phyloP scores from a whole-genome alignment of 345 rosid genomes.

The Gossypium mustelinum region DNA sequence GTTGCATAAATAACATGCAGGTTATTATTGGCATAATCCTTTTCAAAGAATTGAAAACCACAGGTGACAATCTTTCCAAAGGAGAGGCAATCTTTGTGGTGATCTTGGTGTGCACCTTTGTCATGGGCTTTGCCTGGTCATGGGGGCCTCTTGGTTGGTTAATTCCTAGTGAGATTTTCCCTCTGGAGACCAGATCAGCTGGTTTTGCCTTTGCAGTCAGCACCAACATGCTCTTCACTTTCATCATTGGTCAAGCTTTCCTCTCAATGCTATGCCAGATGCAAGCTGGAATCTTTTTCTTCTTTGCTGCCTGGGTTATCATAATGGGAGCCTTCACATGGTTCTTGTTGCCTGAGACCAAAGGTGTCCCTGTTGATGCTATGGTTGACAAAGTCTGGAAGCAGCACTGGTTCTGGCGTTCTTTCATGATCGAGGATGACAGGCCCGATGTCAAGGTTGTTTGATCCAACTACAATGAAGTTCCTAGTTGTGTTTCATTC shows the following conservation, averaged over 20 bases:
- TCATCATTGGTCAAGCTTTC: conserved; percentile 47
- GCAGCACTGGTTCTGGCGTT: conserved; percentile 46
- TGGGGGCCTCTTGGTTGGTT: conserved; percentile 67
- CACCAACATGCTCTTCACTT: conserved; percentile 49
- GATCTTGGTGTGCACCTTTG: conserved; percentile 34
- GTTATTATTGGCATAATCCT: conserved; percentile 26
- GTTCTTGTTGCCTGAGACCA: conserved; percentile 46
- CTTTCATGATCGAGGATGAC: conserved; percentile 26
- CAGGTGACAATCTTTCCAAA: conserved; percentile 16
- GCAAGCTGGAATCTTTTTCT: conserved; percentile 48
- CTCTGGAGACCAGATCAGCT: conserved; percentile 39
- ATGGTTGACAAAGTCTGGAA: conserved; percentile 42
- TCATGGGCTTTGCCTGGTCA: conserved; percentile 55
- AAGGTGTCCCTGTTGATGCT: conserved; percentile 38
- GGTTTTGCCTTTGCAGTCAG: conserved; percentile 40
- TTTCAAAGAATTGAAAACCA: conserved; percentile 13
- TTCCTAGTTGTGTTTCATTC: background rate
- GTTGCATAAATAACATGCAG: conserved; percentile 3
- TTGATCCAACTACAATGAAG: background rate
- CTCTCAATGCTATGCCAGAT: conserved; percentile 42
- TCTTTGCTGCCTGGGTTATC: conserved; percentile 44
- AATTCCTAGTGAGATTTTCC: conserved; percentile 54
- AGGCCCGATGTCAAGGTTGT: conserved; percentile 5
- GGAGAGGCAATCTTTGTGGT: conserved; percentile 29
- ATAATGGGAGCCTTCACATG: conserved; percentile 37